Percentiles rank a stretch among this genome's conserved stretches.
Evolutionary conservation across 805 yeast genomes (phyloP).

Genomic region (Saccharomycopsis babjevae): DNA sequence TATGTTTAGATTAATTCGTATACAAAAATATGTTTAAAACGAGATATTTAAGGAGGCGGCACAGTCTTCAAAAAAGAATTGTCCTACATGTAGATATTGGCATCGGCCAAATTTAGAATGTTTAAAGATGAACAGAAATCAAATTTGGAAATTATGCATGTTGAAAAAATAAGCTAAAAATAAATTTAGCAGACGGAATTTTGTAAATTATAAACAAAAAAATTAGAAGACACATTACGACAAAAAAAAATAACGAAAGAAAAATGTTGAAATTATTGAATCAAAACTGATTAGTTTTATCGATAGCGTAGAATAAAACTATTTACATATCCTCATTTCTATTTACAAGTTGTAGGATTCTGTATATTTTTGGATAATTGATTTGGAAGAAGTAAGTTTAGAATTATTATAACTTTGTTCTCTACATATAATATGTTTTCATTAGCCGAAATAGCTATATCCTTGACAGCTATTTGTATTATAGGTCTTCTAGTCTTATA

Average conservation of each 20-base stretch:
- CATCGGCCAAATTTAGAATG: neutral
- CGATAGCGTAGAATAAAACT: no score
- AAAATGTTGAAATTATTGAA: neutral
- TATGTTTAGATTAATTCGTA: no score
- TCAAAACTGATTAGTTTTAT: no score
- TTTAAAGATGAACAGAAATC: neutral
- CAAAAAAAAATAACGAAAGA: neutral
- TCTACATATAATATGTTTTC: neutral
- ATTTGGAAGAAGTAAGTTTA: no score
- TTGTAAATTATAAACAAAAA: neutral
- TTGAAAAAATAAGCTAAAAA: neutral
- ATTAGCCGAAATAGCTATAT: neutral
- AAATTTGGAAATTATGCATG: neutral
- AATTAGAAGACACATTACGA: neutral
- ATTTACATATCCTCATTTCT: no score
- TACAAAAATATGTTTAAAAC: no score
- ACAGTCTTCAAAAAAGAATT: no score
- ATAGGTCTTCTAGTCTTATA: neutral
- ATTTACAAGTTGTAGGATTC: no score
- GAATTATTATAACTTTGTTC: neutral
- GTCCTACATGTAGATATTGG: no score
- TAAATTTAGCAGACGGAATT: neutral
- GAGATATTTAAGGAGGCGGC: no score
- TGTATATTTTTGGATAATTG: no score
- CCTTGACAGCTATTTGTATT: neutral